Evolutionary conservation across 164 flowering plant genomes (phyloP).

Genomic region (Tinospora cordifolia): DNA sequence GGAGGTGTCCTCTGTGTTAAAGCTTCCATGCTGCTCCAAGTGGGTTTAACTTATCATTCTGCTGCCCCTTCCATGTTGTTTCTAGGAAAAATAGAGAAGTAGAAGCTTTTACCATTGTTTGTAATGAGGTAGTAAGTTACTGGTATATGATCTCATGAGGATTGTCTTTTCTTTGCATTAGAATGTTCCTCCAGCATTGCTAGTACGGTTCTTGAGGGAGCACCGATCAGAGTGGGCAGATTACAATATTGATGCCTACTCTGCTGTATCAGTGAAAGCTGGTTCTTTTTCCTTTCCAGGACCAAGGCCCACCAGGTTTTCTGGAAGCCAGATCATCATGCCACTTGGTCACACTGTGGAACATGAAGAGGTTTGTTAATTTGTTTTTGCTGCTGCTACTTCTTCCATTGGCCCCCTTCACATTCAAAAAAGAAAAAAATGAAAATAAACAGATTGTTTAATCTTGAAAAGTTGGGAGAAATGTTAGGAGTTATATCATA

Average conservation of each 20-base stretch:
- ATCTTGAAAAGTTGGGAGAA: neutral
- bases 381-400: too few relatives aligned
- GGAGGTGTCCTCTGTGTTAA: constrained; percentile 90
- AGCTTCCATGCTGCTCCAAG: constrained; percentile 94
- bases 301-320: constrained; percentile 65
- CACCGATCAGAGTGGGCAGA: constrained; percentile 98
- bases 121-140: neutral
- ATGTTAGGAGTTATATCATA: neutral
- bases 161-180: constrained; percentile 20
- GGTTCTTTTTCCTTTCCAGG: constrained; percentile 58
- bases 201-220: constrained; percentile 84
- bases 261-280: constrained; percentile 71
- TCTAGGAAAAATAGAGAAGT: neutral
- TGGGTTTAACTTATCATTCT: constrained; percentile 24
- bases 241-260: constrained; percentile 74
- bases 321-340: constrained; percentile 82
- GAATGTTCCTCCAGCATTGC: constrained; percentile 79
- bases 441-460: neutral
- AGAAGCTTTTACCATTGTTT: neutral
- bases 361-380: constrained; percentile 62
- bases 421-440: too few relatives aligned
- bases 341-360: constrained; percentile 91
- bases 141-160: constrained; percentile 3
- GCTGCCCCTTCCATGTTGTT: neutral
- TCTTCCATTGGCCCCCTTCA: too few relatives aligned